phyloP scores from a whole-genome alignment of 1,284 basidiomycete genomes.

The Ganoderma boninense region DNA sequence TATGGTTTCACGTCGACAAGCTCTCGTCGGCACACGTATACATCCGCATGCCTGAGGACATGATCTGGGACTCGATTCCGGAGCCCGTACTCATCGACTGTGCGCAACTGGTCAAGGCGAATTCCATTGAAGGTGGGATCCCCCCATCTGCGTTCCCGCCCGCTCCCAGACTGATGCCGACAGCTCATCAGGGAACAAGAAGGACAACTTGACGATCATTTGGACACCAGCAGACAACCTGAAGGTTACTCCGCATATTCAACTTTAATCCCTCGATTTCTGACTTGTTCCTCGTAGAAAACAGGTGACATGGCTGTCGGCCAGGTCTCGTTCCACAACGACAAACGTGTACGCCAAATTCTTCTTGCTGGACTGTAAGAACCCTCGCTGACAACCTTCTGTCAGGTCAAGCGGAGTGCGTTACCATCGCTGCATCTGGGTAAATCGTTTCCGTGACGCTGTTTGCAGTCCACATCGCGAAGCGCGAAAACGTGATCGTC shows the following conservation, averaged over 20 bases:
- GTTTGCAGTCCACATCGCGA: slow-evolving; percentile 72
- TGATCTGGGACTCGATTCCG: slow-evolving; percentile 90
- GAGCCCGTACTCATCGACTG: slow-evolving; percentile 84
- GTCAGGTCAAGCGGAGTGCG: slow-evolving; percentile 81
- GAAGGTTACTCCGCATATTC: slow-evolving; percentile 61
- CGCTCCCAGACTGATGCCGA: slow-evolving; percentile 9
- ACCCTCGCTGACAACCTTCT: neutral
- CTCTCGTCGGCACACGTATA: slow-evolving; percentile 96
- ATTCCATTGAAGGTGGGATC: slow-evolving; percentile 89
- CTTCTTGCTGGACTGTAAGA: neutral
- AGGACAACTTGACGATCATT: slow-evolving; percentile 92
- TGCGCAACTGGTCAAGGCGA: slow-evolving; percentile 96
- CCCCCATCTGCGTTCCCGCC: too few relatives aligned
- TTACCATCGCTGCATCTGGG: slow-evolving; percentile 8
- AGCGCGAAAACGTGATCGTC: slow-evolving; percentile 90
- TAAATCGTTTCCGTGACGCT: neutral
- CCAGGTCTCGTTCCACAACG: slow-evolving; percentile 93
- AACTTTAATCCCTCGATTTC: neutral
- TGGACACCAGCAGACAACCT: slow-evolving; percentile 93
- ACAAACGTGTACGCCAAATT: slow-evolving; percentile 70
- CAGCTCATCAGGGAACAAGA: slow-evolving; percentile 84
- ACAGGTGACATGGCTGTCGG: slow-evolving; percentile 97
- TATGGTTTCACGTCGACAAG: slow-evolving; percentile 91
- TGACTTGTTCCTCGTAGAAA: slow-evolving; percentile 64
- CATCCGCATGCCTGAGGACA: slow-evolving; percentile 82